phyloP scores from a whole-genome alignment of 495 filamentous ascomycete genomes.

The Aspergillus affinis region DNA sequence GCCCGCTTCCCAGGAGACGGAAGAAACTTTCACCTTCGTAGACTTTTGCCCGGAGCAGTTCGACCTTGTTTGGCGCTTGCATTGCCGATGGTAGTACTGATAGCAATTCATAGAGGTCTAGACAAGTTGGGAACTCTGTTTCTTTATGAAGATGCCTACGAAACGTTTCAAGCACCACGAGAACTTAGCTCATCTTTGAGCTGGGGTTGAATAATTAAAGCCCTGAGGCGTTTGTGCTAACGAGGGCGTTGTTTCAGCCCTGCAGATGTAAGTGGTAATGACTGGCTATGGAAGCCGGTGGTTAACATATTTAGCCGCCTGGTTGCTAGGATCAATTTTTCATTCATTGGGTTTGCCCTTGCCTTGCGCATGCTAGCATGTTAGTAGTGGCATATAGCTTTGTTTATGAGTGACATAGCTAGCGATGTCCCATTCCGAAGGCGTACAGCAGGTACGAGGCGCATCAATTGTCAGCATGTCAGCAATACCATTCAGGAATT shows the following conservation, averaged over 20 bases:
- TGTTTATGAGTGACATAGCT: not conserved
- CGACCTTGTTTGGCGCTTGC: not conserved
- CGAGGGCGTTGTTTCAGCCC: not conserved
- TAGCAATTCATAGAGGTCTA: not conserved
- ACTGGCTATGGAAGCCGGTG: not conserved
- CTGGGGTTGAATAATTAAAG: not conserved
- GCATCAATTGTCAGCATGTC: not conserved
- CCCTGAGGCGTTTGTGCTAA: not conserved
- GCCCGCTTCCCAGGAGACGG: slow-evolving; percentile 26
- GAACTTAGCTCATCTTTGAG: not conserved
- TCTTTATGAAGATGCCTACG: not conserved
- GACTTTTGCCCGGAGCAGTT: slow-evolving; percentile 15
- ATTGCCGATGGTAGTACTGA: not conserved
- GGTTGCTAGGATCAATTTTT: not conserved
- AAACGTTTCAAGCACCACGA: not conserved
- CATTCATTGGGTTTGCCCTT: not conserved
- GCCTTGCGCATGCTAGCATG: not conserved
- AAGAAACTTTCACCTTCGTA: slow-evolving; percentile 3
- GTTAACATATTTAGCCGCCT: not conserved
- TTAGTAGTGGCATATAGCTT: not conserved
- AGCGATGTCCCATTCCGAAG: not conserved
- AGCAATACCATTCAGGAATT: not conserved
- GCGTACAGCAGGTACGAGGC: not conserved
- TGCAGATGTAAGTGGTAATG: not conserved
- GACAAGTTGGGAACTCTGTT: not conserved